phyloP scores from a whole-genome alignment of 768 basidiomycete species.

The Ephemerocybe angulata region DNA sequence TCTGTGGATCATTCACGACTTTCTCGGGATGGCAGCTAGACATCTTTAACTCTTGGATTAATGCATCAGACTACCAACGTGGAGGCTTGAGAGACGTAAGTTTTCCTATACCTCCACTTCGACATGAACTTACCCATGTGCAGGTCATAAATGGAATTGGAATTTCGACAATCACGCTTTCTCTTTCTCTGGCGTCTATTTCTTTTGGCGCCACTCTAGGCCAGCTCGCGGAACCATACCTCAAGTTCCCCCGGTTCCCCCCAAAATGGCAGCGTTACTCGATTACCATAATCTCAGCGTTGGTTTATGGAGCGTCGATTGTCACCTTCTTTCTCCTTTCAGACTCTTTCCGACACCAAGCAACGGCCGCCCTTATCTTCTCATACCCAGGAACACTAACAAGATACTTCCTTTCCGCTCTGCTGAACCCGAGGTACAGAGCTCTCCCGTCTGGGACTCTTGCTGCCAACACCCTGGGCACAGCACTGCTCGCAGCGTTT shows the following conservation, averaged over 20 bases:
- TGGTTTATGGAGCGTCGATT: constrained; percentile 72
- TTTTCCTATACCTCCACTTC: not conserved
- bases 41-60: constrained; percentile 81
- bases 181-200: constrained; percentile 72
- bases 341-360: constrained; percentile 64
- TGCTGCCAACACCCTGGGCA: constrained; percentile 69
- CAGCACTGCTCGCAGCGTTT: constrained; percentile 75
- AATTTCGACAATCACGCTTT: constrained; percentile 74
- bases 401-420: constrained; percentile 72
- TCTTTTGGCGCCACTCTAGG: constrained; percentile 69
- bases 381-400: constrained; percentile 85
- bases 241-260: constrained; percentile 36
- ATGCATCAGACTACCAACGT: constrained; percentile 51
- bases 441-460: constrained; percentile 79
- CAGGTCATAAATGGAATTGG: constrained; percentile 88
- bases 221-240: constrained; percentile 32
- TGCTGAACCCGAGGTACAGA: constrained; percentile 62
- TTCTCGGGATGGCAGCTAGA: constrained; percentile 96
- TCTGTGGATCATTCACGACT: constrained; percentile 95
- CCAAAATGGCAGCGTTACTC: constrained; percentile 42
- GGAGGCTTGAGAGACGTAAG: constrained; percentile 72
- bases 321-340: constrained; percentile 78
- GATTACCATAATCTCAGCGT: constrained; percentile 51
- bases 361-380: constrained; percentile 84
- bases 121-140: not conserved